Evolutionary conservation across 129 eudicot genomes (phyloP).

Genomic region (Flaveria brownii): DNA sequence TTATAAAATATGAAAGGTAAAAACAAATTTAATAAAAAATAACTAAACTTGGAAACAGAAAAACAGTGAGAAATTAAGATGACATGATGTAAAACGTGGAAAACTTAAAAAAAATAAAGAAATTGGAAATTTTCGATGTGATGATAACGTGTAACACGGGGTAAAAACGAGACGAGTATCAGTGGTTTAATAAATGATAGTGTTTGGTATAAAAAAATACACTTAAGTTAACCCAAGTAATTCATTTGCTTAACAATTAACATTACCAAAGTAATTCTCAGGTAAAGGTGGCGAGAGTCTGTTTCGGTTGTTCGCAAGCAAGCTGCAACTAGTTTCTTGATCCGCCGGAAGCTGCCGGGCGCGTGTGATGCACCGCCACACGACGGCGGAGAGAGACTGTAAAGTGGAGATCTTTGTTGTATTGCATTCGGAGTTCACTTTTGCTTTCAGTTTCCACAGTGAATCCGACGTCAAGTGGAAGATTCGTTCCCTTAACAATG

Average conservation of each 20-base stretch:
- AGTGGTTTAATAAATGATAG: not conserved
- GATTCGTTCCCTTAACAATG: constrained; percentile 43
- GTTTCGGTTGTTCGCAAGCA: constrained; percentile 31
- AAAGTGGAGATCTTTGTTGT: constrained; percentile 39
- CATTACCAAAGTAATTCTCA: constrained; percentile 40
- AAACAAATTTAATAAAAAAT: too few relatives aligned
- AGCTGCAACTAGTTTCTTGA: constrained; percentile 26
- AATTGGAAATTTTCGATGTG: too few relatives aligned
- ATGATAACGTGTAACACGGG: too few relatives aligned
- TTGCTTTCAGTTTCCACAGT: constrained; percentile 39
- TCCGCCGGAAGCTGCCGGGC: constrained; percentile 23
- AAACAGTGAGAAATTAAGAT: too few relatives aligned
- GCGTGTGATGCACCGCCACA: constrained; percentile 49
- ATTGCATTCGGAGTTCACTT: constrained; percentile 35
- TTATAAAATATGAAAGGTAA: too few relatives aligned
- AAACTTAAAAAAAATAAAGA: too few relatives aligned
- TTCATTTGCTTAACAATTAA: too few relatives aligned
- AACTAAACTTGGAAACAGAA: too few relatives aligned
- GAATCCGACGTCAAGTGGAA: constrained; percentile 49
- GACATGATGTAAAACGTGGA: too few relatives aligned
- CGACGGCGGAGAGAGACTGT: constrained; percentile 42
- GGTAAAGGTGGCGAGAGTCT: constrained; percentile 51
- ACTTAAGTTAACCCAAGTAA: too few relatives aligned
- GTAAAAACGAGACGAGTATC: too few relatives aligned
- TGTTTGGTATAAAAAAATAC: too few relatives aligned